Evolutionary conservation across 2,329 filamentous ascomycete genomes (phyloP), one percentile per base, ranked within the genome.

Genomic region (Colletotrichum sp.): DNA sequence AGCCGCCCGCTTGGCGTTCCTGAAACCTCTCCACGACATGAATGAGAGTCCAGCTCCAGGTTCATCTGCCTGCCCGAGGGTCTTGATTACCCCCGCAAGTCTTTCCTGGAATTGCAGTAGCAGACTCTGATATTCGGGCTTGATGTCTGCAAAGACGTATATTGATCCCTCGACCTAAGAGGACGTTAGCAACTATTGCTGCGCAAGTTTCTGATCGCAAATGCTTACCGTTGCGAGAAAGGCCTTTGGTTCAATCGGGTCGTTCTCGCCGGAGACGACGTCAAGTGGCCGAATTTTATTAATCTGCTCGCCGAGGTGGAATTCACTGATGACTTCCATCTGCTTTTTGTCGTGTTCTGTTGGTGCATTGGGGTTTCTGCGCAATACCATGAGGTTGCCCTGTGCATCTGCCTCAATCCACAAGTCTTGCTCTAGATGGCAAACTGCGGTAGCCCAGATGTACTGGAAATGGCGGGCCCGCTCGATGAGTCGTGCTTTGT

Each of bases 291-390:
- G 90, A 69, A 98, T 98, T 36, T 92, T 90, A 80, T 99, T 99
- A 69, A 98, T 95, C 90, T 97, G 95, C 82, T 99, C 96, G 2
- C 97, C 96, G 12, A 99, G 87, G 58, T 93, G 92, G 76, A 98
- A 91, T 82, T 98, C 96, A 73, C 93, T 93, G 1, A 91, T 94
- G 7, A 95, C 87, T 55, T 94, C 89, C 76, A 98, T 84, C 33
- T 91, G 88, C 64, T 89, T 89, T 73, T 89, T 90, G 78, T 98
- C 95, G 66, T 97, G 93, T 2, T 90, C 88, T 0, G 92, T 95
- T 1, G 95, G 92, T 0, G 94, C 95, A 3, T 92, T 88, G 4
- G 86, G 79, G 77, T 98, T 96, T 47, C 92, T 90, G 66, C 91
- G 88, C n/a, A 98, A 86, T 5, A 98, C 92, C 69, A 96, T 86